These are phyloP conservation scores for Erigeron philadelphicus DNA, from an alignment of 140 eudicot species.

Conservation along the genomic window DNA sequence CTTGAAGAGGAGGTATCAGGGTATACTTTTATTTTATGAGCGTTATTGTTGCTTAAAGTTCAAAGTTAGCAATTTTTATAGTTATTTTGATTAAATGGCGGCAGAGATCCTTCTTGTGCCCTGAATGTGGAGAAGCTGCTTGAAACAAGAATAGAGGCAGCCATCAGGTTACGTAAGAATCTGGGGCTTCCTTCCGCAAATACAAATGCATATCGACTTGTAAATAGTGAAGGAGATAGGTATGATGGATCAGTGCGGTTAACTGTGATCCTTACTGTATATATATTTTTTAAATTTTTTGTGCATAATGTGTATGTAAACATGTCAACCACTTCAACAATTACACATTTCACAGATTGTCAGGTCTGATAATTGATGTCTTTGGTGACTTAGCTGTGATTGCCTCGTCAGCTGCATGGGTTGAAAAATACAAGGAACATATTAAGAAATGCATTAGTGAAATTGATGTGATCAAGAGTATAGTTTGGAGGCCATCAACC, in stretches of 20 bases:
- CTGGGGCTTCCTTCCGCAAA: constrained; percentile 71
- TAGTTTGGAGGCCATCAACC: constrained; percentile 83
- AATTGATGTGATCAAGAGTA: constrained; percentile 36
- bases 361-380: constrained; percentile 88
- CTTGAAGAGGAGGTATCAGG: constrained; percentile 61
- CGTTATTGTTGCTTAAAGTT: background rate
- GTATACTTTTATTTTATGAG: constrained; percentile 22
- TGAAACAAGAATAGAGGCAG: constrained; percentile 59
- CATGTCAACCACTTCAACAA: background rate
- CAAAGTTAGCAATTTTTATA: background rate
- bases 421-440: constrained; percentile 74
- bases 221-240: constrained; percentile 99
- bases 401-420: constrained; percentile 99
- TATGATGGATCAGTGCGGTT: background rate
- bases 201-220: constrained; percentile 90
- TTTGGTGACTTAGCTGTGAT: constrained; percentile 84
- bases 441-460: constrained; percentile 54
- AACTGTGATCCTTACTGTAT: background rate
- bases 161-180: constrained; percentile 51
- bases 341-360: constrained; percentile 47
- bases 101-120: constrained; percentile 78
- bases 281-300: background rate
- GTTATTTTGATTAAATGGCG: constrained; percentile 17
- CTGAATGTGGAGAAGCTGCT: constrained; percentile 70
- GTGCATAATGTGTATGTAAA: background rate